Base-by-base conservation (phyloP, 2,329 filamentous ascomycete genomes). In the Hypoxylon sp. region DNA sequence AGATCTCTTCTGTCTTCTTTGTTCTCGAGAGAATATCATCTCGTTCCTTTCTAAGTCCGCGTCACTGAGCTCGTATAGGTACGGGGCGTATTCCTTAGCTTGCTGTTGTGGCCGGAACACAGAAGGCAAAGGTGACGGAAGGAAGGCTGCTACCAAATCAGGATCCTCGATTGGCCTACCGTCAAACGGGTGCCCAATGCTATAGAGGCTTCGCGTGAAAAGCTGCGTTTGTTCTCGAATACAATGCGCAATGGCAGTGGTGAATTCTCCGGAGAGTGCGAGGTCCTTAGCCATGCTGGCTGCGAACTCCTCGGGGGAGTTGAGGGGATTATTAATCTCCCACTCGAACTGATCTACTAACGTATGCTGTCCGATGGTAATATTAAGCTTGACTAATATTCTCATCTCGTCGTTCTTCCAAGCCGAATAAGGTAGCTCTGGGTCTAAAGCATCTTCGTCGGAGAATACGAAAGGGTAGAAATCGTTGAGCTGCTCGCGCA, bases 401-500 rank as follows among this genome's bases (percentile, higher is more conserved):
- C 96, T 91, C 95, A 99, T 98, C 82, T 99, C 96, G 78, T 99
- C 96, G 77, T 99, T 97, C 81, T 98, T 98, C 83, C 98, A 97
- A 5, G 96, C 94, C 41, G 87, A 90, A 78, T 98, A 98, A 0
- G 95, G 94, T 11, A 97, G 85, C 76, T 96, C 91, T 1, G 94
- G 92, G 75, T 99, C 95, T 50, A 98, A 85, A 0, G 95, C 89
- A 74, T 97, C 93, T 74, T 98, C 95, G 73, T 97, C 91, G 52
- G 95, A 91, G 77, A 90, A 96, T 23, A 96, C 90, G 74, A 97
- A 93, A 4, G 96, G 96, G 77, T 97, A 97, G 78, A 93, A 98
- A 78, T 98, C 96, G 74, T 90, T 89, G 55, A 98, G 86, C 81
- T 98, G 96, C 73, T 98, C 96, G 69, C 91, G 89, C 70, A 99